Base-by-base conservation (phyloP, 257 asterid genomes). In the Sherardia arvensis region DNA sequence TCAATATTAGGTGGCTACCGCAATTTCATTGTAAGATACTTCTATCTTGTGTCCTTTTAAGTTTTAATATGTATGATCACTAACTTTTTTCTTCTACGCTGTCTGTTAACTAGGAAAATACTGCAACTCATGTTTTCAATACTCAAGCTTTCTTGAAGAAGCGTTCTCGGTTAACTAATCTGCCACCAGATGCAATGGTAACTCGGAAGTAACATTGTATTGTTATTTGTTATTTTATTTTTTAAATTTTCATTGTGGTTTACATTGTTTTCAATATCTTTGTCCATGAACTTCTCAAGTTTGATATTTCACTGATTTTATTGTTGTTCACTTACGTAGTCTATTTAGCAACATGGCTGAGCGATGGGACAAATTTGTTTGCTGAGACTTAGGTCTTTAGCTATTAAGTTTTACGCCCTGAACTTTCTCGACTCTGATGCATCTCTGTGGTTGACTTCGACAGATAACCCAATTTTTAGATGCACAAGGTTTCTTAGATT, bases 1-100 rank as follows among this genome's bases (percentile, higher is more conserved):
- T 91, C 98, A 69, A 80, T 91, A 66, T 80, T 91, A 69, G 94
- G 91, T 70, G 98, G 98, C 90, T 91, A 91, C 78, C 98, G 96
- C 76, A 91, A 91, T 76, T 91, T 91, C 69, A 84, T 86, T 45
- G 96, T 91, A 85, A 67, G 96, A 70, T 65, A 66, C 80, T 69
- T 77, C 69, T 59, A 45, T 84, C 83, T 64, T 54, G 51, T 18
- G 57, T 71, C 69, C 77, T 73, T 59, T 70, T 43, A 27, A 64
- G 64, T 64, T 58, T 61, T 60, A 68, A 29, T 43, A 47, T 60
- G 32, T 57, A 67, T 55, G 77, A 58, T 71, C 45, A 36, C 58
- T 79, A 62, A 67, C 61, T 51, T 56, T 69, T 69, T 62, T n/a
- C n/a, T 64, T 70, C 58, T 66, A 18, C 61, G 22, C 22, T 48